Conservation (phyloP, 2,329 filamentous ascomycete genomes). For the Alternaria conjuncta region DNA sequence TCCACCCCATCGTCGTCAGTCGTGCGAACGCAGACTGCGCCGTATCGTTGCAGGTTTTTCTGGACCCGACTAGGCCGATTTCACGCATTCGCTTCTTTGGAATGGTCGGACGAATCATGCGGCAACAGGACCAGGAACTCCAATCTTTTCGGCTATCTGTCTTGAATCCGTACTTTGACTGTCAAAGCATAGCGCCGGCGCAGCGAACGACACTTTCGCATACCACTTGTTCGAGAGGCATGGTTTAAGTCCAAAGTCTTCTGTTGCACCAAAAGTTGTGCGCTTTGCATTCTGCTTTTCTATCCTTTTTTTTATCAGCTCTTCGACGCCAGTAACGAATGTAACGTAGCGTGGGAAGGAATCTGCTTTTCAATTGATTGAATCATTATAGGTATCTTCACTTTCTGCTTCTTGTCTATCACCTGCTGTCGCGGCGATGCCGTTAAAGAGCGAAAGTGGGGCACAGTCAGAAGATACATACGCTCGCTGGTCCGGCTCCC, state of each 20-base stretch:
- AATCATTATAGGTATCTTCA: neutral
- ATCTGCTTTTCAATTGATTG: conserved; percentile 6
- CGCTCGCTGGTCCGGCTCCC: neutral
- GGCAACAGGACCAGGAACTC: neutral
- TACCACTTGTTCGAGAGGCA: neutral
- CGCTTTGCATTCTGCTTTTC: neutral
- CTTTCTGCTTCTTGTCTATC: neutral
- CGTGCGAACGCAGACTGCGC: neutral
- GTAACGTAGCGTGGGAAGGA: conserved; percentile 33
- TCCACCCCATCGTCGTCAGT: neutral
- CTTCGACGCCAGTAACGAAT: conserved; percentile 22
- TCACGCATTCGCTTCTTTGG: neutral
- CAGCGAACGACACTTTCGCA: neutral
- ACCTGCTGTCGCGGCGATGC: neutral
- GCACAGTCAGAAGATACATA: neutral
- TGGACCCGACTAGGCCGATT: neutral
- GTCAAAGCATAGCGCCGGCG: neutral
- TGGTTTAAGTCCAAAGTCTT: neutral
- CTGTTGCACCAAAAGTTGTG: neutral
- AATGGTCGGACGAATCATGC: neutral
- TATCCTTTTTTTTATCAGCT: neutral
- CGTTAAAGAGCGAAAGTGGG: neutral
- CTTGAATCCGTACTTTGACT: neutral
- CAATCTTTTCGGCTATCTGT: neutral
- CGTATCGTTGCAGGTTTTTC: neutral